These are phyloP conservation scores for Hibiscus trionum DNA, from an alignment of 345 rosid species.

Conservation along the genomic window DNA sequence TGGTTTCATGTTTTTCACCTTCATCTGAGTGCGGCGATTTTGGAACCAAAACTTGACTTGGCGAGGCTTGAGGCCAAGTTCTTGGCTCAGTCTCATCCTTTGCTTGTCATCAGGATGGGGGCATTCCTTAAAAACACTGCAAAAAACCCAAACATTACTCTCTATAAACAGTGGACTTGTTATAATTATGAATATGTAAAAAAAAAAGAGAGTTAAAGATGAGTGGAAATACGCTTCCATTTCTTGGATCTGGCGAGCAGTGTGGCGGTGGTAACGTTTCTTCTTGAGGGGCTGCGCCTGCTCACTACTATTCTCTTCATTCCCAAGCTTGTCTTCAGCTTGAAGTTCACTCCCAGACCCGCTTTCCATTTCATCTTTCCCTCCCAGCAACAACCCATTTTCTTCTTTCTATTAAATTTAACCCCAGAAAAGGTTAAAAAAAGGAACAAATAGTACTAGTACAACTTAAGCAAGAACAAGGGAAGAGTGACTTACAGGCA, in stretches of 20 bases:
- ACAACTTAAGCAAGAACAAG: neutral
- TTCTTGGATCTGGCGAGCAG: constrained; percentile 73
- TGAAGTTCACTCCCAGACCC: constrained; percentile 79
- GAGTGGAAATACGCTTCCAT: constrained; percentile 61
- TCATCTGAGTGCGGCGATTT: constrained; percentile 94
- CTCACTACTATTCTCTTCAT: constrained; percentile 43
- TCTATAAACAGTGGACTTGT: neutral
- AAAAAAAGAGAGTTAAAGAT: neutral
- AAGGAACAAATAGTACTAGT: neutral
- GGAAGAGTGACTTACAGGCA: constrained; percentile 43
- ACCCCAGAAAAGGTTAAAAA: neutral
- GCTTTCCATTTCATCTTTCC: constrained; percentile 69
- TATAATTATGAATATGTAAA: neutral
- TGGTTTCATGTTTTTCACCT: constrained; percentile 33
- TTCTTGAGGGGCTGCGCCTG: constrained; percentile 55
- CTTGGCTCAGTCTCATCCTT: constrained; percentile 73
- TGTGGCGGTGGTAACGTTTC: constrained; percentile 50
- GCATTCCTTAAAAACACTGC: constrained; percentile 82
- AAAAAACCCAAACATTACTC: neutral
- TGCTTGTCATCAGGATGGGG: constrained; percentile 98
- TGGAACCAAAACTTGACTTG: constrained; percentile 99
- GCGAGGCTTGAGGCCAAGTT: constrained; percentile 83
- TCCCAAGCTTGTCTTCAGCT: constrained; percentile 58
- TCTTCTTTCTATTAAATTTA: constrained; percentile 51
- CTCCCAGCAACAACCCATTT: constrained; percentile 36